A percentile compares a stretch with the other conserved stretches of the same genome.
Conservation (phyloP, 768 basidiomycete species). For the Podaxis mareebaensis region DNA sequence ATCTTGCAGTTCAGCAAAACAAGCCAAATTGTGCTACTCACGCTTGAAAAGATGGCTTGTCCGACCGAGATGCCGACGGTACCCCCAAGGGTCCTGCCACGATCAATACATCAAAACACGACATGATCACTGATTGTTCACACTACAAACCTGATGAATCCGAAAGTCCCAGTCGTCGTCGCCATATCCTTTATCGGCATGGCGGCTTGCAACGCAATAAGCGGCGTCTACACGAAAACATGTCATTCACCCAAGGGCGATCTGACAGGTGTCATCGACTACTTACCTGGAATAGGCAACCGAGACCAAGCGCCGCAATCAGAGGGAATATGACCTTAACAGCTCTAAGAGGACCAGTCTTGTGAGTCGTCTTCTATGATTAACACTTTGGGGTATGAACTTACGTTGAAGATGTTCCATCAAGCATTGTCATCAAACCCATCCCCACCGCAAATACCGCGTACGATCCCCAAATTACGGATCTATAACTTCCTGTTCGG, state of each 20-base stretch:
- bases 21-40: conserved; percentile 30
- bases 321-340: conserved; percentile 64
- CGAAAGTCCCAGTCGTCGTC: conserved; percentile 70
- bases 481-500: conserved; percentile 57
- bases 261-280: neutral
- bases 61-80: conserved; percentile 75
- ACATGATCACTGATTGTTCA: neutral
- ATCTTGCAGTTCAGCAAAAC: neutral
- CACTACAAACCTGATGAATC: conserved; percentile 60
- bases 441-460: conserved; percentile 59
- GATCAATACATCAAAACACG: conserved; percentile 3
- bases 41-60: conserved; percentile 67
- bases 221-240: conserved; percentile 45
- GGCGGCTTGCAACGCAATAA: conserved; percentile 78
- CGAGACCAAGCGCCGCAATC: conserved; percentile 64
- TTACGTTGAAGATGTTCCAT: conserved; percentile 53
- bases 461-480: conserved; percentile 63
- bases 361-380: neutral
- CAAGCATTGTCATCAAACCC: conserved; percentile 73
- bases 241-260: neutral
- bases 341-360: conserved; percentile 42
- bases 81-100: conserved; percentile 64
- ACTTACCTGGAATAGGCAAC: conserved; percentile 61
- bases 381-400: conserved; percentile 21
- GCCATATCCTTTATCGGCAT: conserved; percentile 91